A percentile compares a stretch with the other conserved stretches of the same genome.
Conservation (phyloP, 495 filamentous ascomycete genomes). For the Aspergillus haitiensis region DNA sequence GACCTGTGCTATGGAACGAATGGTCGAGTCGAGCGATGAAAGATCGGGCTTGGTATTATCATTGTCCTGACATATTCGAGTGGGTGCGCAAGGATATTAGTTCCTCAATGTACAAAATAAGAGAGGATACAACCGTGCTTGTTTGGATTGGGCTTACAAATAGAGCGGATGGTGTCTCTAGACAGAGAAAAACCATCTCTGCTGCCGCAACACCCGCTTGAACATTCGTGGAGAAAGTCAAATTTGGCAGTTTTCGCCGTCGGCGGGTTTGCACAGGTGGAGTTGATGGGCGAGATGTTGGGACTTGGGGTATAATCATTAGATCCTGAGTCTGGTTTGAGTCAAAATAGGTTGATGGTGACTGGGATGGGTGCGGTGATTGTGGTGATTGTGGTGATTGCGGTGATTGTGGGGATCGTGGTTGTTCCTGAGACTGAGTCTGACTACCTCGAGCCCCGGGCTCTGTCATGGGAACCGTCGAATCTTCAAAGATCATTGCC, state of each 20-base stretch:
- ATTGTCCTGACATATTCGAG: conserved; percentile 3
- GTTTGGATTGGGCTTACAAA: not conserved
- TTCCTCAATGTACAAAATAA: too few relatives aligned
- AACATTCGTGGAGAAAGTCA: conserved; percentile 69
- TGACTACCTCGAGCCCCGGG: too few relatives aligned
- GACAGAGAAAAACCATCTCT: conserved; percentile 71
- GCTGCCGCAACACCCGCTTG: conserved; percentile 59
- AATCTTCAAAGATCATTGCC: conserved; percentile 42
- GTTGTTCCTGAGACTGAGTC: too few relatives aligned
- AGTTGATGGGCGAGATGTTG: too few relatives aligned
- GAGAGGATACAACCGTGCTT: not conserved
- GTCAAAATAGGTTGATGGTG: too few relatives aligned
- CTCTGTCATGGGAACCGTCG: not conserved
- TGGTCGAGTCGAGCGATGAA: conserved; percentile 62
- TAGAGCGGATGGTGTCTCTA: conserved; percentile 59
- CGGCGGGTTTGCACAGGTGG: conserved; percentile 31
- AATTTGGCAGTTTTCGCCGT: conserved; percentile 54
- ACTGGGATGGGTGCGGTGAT: too few relatives aligned
- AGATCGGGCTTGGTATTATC: conserved; percentile 54
- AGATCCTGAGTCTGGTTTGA: too few relatives aligned
- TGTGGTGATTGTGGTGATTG: too few relatives aligned
- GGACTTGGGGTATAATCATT: too few relatives aligned
- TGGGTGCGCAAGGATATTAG: not conserved
- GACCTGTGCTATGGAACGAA: conserved; percentile 60
- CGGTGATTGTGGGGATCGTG: too few relatives aligned